These are phyloP conservation scores for Eimeria acervulina DNA, from an alignment of 169 alveolate species.

Conservation along the genomic window DNA sequence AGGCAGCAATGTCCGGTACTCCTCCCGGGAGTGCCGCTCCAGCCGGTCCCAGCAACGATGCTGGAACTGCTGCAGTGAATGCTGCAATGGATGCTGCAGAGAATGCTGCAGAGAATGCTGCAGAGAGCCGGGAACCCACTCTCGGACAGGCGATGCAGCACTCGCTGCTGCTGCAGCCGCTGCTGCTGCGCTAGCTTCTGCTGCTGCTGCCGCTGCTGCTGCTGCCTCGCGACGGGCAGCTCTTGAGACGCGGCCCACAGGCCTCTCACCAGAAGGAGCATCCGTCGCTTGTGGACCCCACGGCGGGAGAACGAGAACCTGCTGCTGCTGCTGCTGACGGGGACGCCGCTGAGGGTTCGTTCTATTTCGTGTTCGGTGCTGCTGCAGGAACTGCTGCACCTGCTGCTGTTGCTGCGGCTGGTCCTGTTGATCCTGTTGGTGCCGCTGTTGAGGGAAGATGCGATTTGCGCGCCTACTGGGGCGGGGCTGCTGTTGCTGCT, in stretches of 20 bases:
- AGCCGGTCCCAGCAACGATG: conserved; percentile 28
- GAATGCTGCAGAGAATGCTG: conserved; percentile 14
- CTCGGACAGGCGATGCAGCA: conserved; percentile 21
- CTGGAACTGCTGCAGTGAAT: conserved; percentile 58
- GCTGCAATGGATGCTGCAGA: conserved; percentile 1
- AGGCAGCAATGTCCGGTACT: neutral
- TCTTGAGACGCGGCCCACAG: conserved; percentile 32
- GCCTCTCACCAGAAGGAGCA: conserved; percentile 43
- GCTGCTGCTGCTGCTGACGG: conserved; percentile 65
- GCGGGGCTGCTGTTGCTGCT: conserved; percentile 42
- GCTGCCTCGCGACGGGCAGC: conserved; percentile 50
- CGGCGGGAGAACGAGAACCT: neutral
- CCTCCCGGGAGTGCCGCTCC: conserved; percentile 35
- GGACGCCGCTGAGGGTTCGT: conserved; percentile 50
- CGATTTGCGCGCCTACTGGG: conserved; percentile 31
- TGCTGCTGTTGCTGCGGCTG: conserved; percentile 55
- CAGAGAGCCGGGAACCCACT: neutral
- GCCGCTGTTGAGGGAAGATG: conserved; percentile 44
- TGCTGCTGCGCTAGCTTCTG: neutral
- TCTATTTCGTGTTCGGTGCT: conserved; percentile 21
- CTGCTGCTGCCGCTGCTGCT: conserved; percentile 5
- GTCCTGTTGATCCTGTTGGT: conserved; percentile 58
- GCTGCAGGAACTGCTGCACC: conserved; percentile 45
- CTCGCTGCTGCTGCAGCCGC: conserved; percentile 17
- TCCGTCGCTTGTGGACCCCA: conserved; percentile 34